Percentiles rank a stretch among this genome's conserved stretches.
These are phyloP conservation scores for Aspergillus thermomutatus DNA, from an alignment of 2,329 filamentous ascomycete species.

Conservation along the genomic window DNA sequence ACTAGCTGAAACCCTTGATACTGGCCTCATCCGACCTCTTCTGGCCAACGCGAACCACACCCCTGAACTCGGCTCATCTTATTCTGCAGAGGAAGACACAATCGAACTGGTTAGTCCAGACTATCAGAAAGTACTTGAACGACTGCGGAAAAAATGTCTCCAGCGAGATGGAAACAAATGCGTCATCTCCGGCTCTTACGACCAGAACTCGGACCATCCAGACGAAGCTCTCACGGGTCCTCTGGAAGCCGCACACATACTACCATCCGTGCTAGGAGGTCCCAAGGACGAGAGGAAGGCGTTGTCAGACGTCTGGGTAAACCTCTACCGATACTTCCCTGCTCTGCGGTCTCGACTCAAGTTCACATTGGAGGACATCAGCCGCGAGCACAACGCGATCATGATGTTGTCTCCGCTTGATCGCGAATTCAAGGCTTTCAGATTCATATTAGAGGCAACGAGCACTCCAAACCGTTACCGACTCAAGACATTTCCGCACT, in stretches of 20 bases:
- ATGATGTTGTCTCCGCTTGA: conserved; percentile 13
- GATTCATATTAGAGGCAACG: conserved; percentile 14
- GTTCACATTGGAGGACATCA: conserved; percentile 15
- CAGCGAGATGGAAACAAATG: conserved; percentile 18
- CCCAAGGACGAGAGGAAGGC: conserved; percentile 5
- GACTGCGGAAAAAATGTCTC: conserved; percentile 12
- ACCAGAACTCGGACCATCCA: conserved; percentile 8
- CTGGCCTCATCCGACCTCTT: conserved; percentile 16
- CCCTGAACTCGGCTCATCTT: conserved; percentile 13
- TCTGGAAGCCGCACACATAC: conserved; percentile 16
- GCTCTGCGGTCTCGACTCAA: conserved; percentile 4
- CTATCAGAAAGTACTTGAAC: conserved; percentile 5
- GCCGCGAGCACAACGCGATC: conserved; percentile 15
- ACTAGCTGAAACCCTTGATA: conserved; percentile 14
- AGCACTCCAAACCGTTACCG: conserved; percentile 11
- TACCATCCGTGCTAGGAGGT: conserved; percentile 15
- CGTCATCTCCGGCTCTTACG: conserved; percentile 11
- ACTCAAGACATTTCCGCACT: conserved; percentile 14
- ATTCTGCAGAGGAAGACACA: conserved; percentile 14
- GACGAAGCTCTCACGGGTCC: conserved; percentile 4
- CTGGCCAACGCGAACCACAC: conserved; percentile 16
- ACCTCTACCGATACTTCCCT: conserved; percentile 19
- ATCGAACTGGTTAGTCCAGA: conserved; percentile 12
- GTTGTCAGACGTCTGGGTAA: conserved; percentile 15
- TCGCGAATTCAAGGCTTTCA: conserved; percentile 14